Percentiles rank a stretch among this genome's conserved stretches.
phyloP scores from a whole-genome alignment of 2,329 filamentous ascomycete genomes.

The Aureobasidium sp. region DNA sequence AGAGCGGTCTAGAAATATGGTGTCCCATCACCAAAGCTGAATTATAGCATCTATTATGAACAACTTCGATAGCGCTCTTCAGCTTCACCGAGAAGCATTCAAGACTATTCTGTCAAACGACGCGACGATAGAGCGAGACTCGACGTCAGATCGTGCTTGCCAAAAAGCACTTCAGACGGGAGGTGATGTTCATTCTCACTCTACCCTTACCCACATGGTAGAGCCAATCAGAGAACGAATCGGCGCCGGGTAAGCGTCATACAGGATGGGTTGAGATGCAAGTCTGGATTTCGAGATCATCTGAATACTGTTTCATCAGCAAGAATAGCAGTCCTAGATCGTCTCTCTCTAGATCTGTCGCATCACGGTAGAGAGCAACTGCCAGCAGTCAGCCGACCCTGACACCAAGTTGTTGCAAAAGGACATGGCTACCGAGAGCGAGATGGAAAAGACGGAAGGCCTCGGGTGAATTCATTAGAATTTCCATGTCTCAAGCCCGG shows the following conservation, averaged over 20 bases:
- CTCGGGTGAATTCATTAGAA: slow-evolving; percentile 1
- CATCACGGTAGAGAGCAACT: not conserved
- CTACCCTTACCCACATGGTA: not conserved
- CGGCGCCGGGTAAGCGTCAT: not conserved
- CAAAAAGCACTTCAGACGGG: not conserved
- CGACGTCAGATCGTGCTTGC: not conserved
- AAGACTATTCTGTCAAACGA: not conserved
- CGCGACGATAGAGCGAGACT: not conserved
- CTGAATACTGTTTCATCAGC: not conserved
- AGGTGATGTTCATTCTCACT: not conserved
- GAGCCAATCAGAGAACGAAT: not conserved
- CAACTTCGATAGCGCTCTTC: not conserved
- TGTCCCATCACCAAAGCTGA: not conserved
- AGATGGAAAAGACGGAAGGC: not conserved
- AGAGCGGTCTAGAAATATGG: not conserved
- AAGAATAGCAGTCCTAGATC: not conserved
- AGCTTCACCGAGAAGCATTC: not conserved
- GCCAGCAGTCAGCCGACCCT: not conserved
- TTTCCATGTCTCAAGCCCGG: slow-evolving; percentile 1
- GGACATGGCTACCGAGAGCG: not conserved
- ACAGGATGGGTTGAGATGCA: not conserved
- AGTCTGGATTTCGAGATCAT: not conserved
- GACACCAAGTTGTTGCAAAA: not conserved
- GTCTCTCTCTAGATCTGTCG: not conserved
- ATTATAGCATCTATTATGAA: not conserved